phyloP scores from a whole-genome alignment of 306 rosid genomes.

The Lathyrus aphaca region DNA sequence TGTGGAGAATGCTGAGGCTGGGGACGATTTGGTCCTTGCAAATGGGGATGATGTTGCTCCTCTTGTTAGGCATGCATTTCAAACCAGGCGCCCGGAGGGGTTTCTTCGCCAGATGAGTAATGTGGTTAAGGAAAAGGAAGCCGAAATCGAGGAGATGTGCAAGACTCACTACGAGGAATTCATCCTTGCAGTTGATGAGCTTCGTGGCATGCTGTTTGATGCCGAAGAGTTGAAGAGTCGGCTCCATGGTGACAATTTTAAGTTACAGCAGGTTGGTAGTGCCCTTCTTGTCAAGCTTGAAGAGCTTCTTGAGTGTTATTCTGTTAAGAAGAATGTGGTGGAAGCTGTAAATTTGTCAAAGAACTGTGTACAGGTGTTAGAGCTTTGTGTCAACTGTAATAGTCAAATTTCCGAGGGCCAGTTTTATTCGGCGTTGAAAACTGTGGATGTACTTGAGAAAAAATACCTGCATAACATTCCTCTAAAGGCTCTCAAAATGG shows the following conservation, averaged over 20 bases:
- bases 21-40: conserved; percentile 74
- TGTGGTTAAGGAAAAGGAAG: conserved; percentile 81
- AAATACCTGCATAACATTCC: conserved; percentile 59
- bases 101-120: conserved; percentile 76
- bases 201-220: conserved; percentile 85
- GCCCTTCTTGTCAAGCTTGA: conserved; percentile 75
- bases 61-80: conserved; percentile 89
- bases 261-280: conserved; percentile 92
- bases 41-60: conserved; percentile 66
- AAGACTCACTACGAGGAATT: conserved; percentile 95
- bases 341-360: conserved; percentile 80
- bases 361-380: conserved; percentile 72
- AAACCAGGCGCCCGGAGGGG: conserved; percentile 75
- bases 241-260: conserved; percentile 78
- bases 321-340: conserved; percentile 71
- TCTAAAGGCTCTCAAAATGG: conserved; percentile 59
- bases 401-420: conserved; percentile 72
- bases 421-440: conserved; percentile 82
- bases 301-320: conserved; percentile 83
- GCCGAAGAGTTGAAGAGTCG: conserved; percentile 91
- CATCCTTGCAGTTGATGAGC: conserved; percentile 91
- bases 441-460: conserved; percentile 75
- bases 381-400: conserved; percentile 88
- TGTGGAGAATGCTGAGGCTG: conserved; percentile 67
- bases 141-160: conserved; percentile 91